Evolutionary conservation across 2,329 filamentous ascomycete species (phyloP).

Genomic region (Ophiostoma tasmaniense): DNA sequence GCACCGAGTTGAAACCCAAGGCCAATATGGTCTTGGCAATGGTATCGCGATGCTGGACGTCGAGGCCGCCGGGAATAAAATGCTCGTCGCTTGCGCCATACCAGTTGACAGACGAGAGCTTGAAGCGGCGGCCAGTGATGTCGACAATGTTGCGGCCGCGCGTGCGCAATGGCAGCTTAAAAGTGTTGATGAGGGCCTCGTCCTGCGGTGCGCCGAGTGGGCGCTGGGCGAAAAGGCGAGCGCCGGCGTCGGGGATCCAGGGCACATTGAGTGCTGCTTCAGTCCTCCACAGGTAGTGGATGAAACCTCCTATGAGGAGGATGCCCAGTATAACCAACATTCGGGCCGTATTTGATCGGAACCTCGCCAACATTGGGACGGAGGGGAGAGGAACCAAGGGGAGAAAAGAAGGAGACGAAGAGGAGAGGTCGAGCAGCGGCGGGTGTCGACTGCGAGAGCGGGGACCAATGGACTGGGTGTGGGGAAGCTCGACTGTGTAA

Average conservation of each 20-base stretch:
- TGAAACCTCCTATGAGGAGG: constrained; percentile 32
- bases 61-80: constrained; percentile 55
- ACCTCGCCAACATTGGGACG: constrained; percentile 13
- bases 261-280: constrained; percentile 37
- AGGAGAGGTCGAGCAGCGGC: background rate
- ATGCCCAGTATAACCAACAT: constrained; percentile 34
- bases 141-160: constrained; percentile 54
- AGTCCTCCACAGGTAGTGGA: constrained; percentile 37
- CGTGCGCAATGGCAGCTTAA: constrained; percentile 50
- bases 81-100: constrained; percentile 61
- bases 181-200: constrained; percentile 37
- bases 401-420: background rate
- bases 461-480: background rate
- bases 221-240: constrained; percentile 39
- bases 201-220: constrained; percentile 38
- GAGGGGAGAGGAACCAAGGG: background rate
- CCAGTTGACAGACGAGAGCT: constrained; percentile 60
- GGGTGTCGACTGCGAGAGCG: background rate
- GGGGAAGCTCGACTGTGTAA: background rate
- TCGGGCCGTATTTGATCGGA: constrained; percentile 20
- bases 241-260: constrained; percentile 43
- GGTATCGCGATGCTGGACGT: constrained; percentile 50
- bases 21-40: constrained; percentile 52
- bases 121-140: constrained; percentile 46
- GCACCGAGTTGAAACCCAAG: constrained; percentile 62